Evolutionary conservation across 257 asterid genomes (phyloP).

Genomic region (Sherardia arvensis): DNA sequence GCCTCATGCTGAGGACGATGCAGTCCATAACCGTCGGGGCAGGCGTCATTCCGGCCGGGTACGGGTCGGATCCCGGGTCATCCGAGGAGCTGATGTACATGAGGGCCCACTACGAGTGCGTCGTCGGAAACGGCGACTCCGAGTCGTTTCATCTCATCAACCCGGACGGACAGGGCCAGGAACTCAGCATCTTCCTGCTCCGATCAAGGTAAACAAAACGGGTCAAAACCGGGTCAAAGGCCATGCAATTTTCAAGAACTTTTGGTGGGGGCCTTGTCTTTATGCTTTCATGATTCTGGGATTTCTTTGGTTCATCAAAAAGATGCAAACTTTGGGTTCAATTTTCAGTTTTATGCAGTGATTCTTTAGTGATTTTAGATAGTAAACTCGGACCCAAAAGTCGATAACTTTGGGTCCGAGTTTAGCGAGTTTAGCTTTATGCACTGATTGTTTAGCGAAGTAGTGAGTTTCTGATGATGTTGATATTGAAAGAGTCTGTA

Average conservation of each 20-base stretch:
- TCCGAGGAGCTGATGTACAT: slow-evolving; percentile 78
- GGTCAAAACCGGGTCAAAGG: background rate
- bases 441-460: background rate
- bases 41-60: slow-evolving; percentile 67
- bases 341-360: too few relatives aligned
- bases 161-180: slow-evolving; percentile 87
- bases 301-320: too few relatives aligned
- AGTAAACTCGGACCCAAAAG: too few relatives aligned
- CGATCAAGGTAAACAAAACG: slow-evolving; percentile 44
- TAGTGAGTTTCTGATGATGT: background rate
- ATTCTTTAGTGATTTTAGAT: too few relatives aligned
- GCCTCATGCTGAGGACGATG: slow-evolving; percentile 66
- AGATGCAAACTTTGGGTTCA: too few relatives aligned
- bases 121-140: slow-evolving; percentile 73
- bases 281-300: too few relatives aligned
- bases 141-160: slow-evolving; percentile 88
- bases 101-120: slow-evolving; percentile 88
- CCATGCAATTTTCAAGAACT: background rate
- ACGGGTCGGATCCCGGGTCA: slow-evolving; percentile 36
- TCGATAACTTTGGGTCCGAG: too few relatives aligned
- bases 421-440: background rate
- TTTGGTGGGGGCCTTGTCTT: background rate
- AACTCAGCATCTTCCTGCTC: slow-evolving; percentile 85
- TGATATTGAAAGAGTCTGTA: background rate
- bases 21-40: slow-evolving; percentile 80